Percentiles rank a stretch among this genome's conserved stretches.
phyloP scores from a whole-genome alignment of 148 eudicot species.

The Chenopodium suecicum region DNA sequence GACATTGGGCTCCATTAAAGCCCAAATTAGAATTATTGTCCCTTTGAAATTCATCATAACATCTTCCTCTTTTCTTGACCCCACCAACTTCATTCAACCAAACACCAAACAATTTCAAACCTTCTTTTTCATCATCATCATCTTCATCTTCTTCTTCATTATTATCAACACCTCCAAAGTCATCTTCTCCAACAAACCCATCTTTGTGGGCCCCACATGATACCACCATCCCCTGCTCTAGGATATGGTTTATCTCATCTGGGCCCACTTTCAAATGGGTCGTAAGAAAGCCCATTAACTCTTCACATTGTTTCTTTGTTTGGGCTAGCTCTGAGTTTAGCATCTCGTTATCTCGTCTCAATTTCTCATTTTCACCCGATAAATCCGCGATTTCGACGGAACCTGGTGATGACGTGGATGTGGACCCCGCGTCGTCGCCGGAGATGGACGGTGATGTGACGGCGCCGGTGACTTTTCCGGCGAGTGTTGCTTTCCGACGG shows the following conservation, averaged over 20 bases:
- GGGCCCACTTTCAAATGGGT: constrained; percentile 52
- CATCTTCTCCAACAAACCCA: constrained; percentile 24
- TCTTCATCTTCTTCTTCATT: constrained; percentile 38
- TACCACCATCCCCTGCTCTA: constrained; percentile 25
- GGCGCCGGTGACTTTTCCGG: background rate
- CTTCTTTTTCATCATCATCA: constrained; percentile 20
- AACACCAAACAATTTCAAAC: constrained; percentile 52
- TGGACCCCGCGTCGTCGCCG: constrained; percentile 67
- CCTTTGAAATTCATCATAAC: constrained; percentile 20
- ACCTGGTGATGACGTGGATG: constrained; percentile 67
- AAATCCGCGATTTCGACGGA: constrained; percentile 47
- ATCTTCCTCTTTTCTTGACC: constrained; percentile 35
- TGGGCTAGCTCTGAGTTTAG: constrained; percentile 67
- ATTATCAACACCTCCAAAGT: background rate
- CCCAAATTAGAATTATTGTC: constrained; percentile 34
- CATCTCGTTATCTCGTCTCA: constrained; percentile 57
- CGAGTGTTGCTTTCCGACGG: constrained; percentile 51
- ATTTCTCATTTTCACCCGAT: constrained; percentile 66
- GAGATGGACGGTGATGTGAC: constrained; percentile 33
- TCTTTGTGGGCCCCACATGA: constrained; percentile 23
- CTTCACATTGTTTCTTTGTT: constrained; percentile 69
- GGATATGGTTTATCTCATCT: constrained; percentile 49
- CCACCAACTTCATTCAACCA: constrained; percentile 36
- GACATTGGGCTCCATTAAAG: constrained; percentile 29
- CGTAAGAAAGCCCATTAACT: constrained; percentile 45